These are phyloP conservation scores for Castanea mollissima DNA, from an alignment of 306 rosid genomes.

Conservation along the genomic window DNA sequence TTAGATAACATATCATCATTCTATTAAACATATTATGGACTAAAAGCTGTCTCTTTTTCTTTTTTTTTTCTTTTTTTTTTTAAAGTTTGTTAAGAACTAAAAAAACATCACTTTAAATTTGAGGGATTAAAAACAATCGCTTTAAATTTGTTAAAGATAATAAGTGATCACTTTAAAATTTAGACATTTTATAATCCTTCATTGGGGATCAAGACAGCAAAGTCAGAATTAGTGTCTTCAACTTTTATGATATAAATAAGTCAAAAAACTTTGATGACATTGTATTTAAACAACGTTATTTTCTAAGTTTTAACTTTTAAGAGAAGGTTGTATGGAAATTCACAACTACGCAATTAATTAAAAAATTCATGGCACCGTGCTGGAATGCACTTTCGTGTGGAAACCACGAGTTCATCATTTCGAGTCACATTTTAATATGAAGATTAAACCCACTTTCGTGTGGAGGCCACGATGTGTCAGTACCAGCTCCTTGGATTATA, in stretches of 20 bases:
- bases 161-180: no score
- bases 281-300: no score
- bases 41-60: no score
- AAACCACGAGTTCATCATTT: neutral
- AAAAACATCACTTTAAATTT: no score
- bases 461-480: constrained; percentile 25
- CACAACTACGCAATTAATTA: neutral
- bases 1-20: no score
- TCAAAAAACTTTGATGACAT: neutral
- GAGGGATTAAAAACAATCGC: no score
- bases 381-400: constrained; percentile 23
- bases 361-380: neutral
- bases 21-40: no score
- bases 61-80: no score
- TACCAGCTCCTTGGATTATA: neutral
- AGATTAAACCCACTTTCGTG: constrained; percentile 31
- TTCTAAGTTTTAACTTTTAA: neutral
- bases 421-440: neutral
- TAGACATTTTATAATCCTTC: no score
- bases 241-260: neutral
- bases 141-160: no score
- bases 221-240: neutral
- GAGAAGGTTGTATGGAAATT: neutral
- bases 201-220: neutral
- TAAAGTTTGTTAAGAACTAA: no score